Evolutionary conservation across 768 basidiomycete genomes (phyloP).

Genomic region (Mycena alexandri): DNA sequence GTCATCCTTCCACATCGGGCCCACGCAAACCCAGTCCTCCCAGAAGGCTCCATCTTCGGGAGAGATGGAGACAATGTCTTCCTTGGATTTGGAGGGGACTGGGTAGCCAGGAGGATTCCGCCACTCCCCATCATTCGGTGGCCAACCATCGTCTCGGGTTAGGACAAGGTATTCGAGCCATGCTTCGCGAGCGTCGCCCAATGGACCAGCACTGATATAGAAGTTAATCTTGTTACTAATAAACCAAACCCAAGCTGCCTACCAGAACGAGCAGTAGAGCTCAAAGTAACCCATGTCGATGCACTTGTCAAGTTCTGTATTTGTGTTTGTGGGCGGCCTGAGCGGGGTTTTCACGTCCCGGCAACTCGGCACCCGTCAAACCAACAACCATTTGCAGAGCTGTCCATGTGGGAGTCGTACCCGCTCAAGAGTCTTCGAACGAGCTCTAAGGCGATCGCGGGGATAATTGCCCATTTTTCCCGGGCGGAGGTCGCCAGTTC

Average conservation of each 20-base stretch:
- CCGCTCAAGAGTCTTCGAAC: too few relatives aligned
- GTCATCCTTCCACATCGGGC: constrained; percentile 20
- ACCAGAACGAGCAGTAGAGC: constrained; percentile 25
- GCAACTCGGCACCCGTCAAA: too few relatives aligned
- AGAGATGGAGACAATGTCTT: constrained; percentile 25
- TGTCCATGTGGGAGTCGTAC: too few relatives aligned
- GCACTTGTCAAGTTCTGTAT: too few relatives aligned
- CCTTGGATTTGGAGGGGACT: constrained; percentile 30
- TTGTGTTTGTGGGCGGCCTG: too few relatives aligned
- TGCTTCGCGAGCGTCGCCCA: constrained; percentile 15
- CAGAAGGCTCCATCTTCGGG: constrained; percentile 32
- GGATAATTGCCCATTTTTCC: too few relatives aligned
- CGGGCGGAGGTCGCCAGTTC: too few relatives aligned
- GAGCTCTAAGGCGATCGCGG: too few relatives aligned
- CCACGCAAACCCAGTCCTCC: constrained; percentile 33
- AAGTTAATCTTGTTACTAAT: too few relatives aligned
- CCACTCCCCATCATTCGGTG: constrained; percentile 29
- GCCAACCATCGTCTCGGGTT: not conserved
- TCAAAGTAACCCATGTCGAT: constrained; percentile 17
- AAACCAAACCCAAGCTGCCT: too few relatives aligned
- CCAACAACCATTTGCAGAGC: too few relatives aligned
- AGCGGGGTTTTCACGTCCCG: too few relatives aligned
- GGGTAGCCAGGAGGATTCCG: constrained; percentile 28
- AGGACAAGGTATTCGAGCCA: constrained; percentile 21
- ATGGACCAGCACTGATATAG: constrained; percentile 19